Conservation (phyloP, 441 rosid genomes). For the Brassica balearica region DNA sequence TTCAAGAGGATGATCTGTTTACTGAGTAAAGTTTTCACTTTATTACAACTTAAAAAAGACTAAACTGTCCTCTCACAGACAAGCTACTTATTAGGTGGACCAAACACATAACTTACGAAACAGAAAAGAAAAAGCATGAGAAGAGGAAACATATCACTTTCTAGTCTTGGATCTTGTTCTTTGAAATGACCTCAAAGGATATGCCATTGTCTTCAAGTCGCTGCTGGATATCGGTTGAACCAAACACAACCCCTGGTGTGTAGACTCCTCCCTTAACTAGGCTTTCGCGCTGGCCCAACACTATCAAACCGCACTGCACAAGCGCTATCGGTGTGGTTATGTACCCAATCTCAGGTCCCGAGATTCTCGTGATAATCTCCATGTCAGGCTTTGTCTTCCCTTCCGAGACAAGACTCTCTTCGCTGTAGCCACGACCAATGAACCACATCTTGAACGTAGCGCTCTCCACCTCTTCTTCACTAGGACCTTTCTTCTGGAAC, state of each 20-base stretch:
- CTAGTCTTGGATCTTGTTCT: conserved; percentile 45
- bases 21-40: background rate
- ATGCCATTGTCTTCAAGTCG: conserved; percentile 79
- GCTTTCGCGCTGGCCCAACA: conserved; percentile 60
- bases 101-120: background rate
- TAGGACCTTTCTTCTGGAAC: conserved; percentile 84
- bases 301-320: conserved; percentile 72
- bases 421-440: conserved; percentile 75
- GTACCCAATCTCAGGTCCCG: conserved; percentile 92
- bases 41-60: conserved; percentile 15
- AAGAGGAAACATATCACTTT: background rate
- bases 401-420: conserved; percentile 51
- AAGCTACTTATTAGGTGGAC: background rate
- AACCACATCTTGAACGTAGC: conserved; percentile 95
- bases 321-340: conserved; percentile 73
- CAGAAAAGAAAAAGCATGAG: conserved; percentile 25
- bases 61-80: conserved; percentile 10
- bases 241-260: conserved; percentile 85
- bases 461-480: conserved; percentile 78
- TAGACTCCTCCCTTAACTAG: conserved; percentile 80
- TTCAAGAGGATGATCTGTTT: conserved; percentile 18
- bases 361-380: conserved; percentile 74
- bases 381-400: conserved; percentile 60
- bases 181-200: conserved; percentile 74
- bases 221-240: conserved; percentile 80